Conservation (phyloP, 164 flowering plant species). For the Annona cherimola region DNA sequence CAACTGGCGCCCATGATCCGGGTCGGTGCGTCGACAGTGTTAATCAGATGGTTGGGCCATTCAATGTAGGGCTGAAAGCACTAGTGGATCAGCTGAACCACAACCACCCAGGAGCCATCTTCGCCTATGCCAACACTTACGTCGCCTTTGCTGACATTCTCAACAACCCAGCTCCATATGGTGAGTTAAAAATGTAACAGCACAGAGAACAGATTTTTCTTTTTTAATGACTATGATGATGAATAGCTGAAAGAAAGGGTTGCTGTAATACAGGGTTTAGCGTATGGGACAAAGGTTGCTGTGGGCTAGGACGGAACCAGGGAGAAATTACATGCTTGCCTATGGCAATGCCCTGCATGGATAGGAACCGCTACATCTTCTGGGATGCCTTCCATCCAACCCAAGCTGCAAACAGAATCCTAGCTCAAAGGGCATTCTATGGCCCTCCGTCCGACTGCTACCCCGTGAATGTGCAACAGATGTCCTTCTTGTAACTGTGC, state of each 20-base stretch:
- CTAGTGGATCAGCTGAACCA: conserved; percentile 46
- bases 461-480: conserved; percentile 64
- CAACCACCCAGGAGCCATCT: conserved; percentile 49
- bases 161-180: conserved; percentile 47
- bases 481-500: conserved; percentile 30
- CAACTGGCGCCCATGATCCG: conserved; percentile 35
- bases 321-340: conserved; percentile 65
- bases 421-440: conserved; percentile 42
- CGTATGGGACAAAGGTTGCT: conserved; percentile 50
- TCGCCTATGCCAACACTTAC: conserved; percentile 50
- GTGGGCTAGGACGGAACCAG: conserved; percentile 50
- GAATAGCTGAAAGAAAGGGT: not conserved
- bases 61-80: conserved; percentile 48
- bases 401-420: conserved; percentile 43
- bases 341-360: conserved; percentile 39
- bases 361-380: conserved; percentile 49
- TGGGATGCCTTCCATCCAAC: conserved; percentile 85
- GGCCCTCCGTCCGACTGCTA: conserved; percentile 51
- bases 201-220: not conserved
- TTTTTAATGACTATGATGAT: conserved; percentile 27
- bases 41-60: conserved; percentile 56
- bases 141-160: conserved; percentile 60
- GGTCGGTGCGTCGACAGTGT: conserved; percentile 54
- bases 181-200: conserved; percentile 19
- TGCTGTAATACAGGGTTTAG: conserved; percentile 37